Evolutionary conservation across 176 grass and related monocot genomes (phyloP).

Genomic region (Typha latifolia): DNA sequence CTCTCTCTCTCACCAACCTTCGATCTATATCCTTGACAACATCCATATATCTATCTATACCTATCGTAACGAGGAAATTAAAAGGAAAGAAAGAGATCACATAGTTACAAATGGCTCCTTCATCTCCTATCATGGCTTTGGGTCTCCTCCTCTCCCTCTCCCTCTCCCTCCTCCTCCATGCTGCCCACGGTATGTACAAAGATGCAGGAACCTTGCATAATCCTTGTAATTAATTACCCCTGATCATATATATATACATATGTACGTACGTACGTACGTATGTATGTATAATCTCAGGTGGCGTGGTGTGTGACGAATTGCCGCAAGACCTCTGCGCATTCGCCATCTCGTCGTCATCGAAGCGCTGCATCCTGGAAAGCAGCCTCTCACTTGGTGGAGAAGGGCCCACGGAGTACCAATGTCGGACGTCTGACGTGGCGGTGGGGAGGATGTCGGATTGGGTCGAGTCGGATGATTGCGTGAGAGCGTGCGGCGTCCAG

Average conservation of each 20-base stretch:
- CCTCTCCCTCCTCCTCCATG: slow-evolving; percentile 30
- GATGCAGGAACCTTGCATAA: too few species aligned
- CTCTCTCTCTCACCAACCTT: too few species aligned
- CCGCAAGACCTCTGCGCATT: slow-evolving; percentile 50
- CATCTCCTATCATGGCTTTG: slow-evolving; percentile 5
- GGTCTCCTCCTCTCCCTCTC: slow-evolving; percentile 23
- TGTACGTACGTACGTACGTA: background rate
- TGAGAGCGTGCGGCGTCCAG: slow-evolving; percentile 50
- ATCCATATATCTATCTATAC: too few species aligned
- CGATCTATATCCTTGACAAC: too few species aligned
- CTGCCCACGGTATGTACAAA: slow-evolving; percentile 27
- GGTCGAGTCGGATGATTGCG: slow-evolving; percentile 44
- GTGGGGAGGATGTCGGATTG: slow-evolving; percentile 24
- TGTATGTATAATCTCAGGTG: background rate
- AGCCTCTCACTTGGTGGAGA: slow-evolving; percentile 26
- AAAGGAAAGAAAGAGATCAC: too few species aligned
- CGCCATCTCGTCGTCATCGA: slow-evolving; percentile 52
- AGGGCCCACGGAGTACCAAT: slow-evolving; percentile 37
- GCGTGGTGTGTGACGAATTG: slow-evolving; percentile 54
- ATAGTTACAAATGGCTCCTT: slow-evolving; percentile 28
- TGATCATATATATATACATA: background rate
- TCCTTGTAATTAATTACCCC: too few species aligned
- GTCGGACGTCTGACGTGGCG: slow-evolving; percentile 60
- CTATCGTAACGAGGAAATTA: too few species aligned
- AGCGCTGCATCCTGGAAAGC: slow-evolving; percentile 69